Percentiles rank a stretch among this genome's conserved stretches.
These are phyloP conservation scores for Vitis labrusca DNA, from an alignment of 164 flowering plant species.

Conservation along the genomic window DNA sequence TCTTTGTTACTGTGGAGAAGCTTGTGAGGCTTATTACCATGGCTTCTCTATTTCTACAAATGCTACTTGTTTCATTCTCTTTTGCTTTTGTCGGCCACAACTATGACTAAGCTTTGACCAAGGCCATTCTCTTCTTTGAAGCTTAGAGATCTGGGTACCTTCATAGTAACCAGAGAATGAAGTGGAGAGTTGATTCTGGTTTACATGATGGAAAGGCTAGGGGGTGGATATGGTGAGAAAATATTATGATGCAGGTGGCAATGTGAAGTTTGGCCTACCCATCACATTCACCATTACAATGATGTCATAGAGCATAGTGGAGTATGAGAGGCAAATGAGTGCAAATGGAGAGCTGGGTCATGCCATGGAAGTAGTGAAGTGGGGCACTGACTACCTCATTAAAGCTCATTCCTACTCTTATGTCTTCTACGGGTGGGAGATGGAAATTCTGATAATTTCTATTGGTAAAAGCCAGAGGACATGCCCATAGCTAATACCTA, in stretches of 20 bases:
- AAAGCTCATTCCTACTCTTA: conserved; percentile 89
- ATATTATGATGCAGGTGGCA: conserved; percentile 95
- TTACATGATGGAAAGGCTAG: conserved; percentile 73
- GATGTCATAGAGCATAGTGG: conserved; percentile 89
- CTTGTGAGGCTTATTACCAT: too few relatives aligned
- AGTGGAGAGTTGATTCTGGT: conserved; percentile 87
- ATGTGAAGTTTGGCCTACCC: conserved; percentile 93
- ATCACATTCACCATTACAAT: conserved; percentile 94
- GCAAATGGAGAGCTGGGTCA: conserved; percentile 70
- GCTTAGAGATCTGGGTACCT: conserved; percentile 95
- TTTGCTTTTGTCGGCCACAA: conserved; percentile 58
- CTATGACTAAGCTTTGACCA: conserved; percentile 74
- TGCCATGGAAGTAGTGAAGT: conserved; percentile 83
- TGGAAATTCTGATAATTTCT: too few relatives aligned
- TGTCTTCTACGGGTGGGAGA: conserved; percentile 69
- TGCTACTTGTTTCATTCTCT: too few relatives aligned
- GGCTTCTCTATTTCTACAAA: too few relatives aligned
- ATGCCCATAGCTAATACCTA: too few relatives aligned
- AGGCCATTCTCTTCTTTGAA: conserved; percentile 88
- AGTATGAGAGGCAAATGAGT: conserved; percentile 75
- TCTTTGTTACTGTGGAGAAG: neutral
- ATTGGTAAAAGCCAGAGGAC: too few relatives aligned
- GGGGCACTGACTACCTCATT: conserved; percentile 93
- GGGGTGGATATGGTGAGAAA: conserved; percentile 95
- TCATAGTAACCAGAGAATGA: conserved; percentile 71